Evolutionary conservation across 208 protist genomes (phyloP).

Genomic region (Phytomonas sp.): DNA sequence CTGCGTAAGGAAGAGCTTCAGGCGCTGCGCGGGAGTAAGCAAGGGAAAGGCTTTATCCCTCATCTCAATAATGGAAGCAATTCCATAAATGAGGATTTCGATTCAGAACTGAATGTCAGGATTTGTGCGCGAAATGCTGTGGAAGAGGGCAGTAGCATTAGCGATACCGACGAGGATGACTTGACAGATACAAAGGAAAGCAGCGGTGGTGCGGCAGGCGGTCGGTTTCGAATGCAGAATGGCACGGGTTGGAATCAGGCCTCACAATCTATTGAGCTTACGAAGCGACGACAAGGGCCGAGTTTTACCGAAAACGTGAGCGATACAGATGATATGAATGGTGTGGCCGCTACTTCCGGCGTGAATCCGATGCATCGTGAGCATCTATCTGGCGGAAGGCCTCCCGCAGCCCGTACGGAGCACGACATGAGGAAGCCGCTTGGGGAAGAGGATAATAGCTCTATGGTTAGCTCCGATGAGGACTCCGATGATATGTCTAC

Average conservation of each 20-base stretch:
- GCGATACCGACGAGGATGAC: slow-evolving; percentile 17
- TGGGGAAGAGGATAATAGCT: slow-evolving; percentile 4
- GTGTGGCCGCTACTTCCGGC: neutral
- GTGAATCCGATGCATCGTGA: slow-evolving; percentile 5
- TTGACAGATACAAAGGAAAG: slow-evolving; percentile 5
- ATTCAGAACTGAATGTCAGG: slow-evolving; percentile 1
- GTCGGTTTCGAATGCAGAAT: neutral
- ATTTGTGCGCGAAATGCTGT: slow-evolving; percentile 29
- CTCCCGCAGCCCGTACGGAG: neutral
- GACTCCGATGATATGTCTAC: slow-evolving; percentile 22
- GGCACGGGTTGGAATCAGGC: neutral
- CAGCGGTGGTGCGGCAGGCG: neutral
- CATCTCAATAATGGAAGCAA: slow-evolving; percentile 11
- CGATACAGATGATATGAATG: slow-evolving; percentile 9
- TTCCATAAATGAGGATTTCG: slow-evolving; percentile 17
- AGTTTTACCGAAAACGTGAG: neutral
- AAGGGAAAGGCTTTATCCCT: slow-evolving; percentile 12
- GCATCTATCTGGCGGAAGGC: neutral
- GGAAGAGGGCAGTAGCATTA: slow-evolving; percentile 54
- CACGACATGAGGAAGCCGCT: neutral
- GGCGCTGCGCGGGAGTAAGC: slow-evolving; percentile 50
- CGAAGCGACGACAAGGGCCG: neutral
- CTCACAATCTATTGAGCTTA: neutral
- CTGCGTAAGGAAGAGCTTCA: slow-evolving; percentile 86
- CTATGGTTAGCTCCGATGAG: slow-evolving; percentile 16